Percentiles rank a stretch among this genome's conserved stretches.
phyloP scores from a whole-genome alignment of 176 grass and related monocot genomes.

The Raddia distichophylla region DNA sequence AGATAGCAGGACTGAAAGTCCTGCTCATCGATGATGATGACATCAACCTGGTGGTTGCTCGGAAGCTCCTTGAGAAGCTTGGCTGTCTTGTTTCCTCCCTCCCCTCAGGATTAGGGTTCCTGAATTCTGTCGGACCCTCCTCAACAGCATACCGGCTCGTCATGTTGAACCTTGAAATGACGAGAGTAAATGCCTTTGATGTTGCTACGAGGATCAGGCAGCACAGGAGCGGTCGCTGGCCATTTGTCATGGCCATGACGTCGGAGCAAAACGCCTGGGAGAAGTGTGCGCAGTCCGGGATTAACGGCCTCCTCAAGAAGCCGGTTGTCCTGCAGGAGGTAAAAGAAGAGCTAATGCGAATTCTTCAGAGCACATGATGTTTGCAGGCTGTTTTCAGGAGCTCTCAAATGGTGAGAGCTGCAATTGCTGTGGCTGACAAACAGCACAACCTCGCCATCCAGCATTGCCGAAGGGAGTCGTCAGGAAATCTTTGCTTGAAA shows the following conservation, averaged over 20 bases:
- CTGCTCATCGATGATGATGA: slow-evolving; percentile 74
- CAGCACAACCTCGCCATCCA: neutral
- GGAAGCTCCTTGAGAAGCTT: slow-evolving; percentile 76
- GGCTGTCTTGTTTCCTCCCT: slow-evolving; percentile 59
- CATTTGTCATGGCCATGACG: slow-evolving; percentile 64
- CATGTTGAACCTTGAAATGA: slow-evolving; percentile 67
- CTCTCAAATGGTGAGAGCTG: neutral
- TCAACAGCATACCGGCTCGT: slow-evolving; percentile 51
- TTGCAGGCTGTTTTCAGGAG: neutral
- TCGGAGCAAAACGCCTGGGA: slow-evolving; percentile 62
- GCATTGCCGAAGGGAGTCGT: neutral
- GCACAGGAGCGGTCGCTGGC: slow-evolving; percentile 54
- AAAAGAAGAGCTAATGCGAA: slow-evolving; percentile 50
- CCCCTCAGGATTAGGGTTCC: slow-evolving; percentile 58
- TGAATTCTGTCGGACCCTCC: slow-evolving; percentile 47
- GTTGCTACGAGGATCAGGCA: slow-evolving; percentile 55
- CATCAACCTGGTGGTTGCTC: slow-evolving; percentile 54
- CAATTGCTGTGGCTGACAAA: neutral
- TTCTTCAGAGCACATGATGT: slow-evolving; percentile 52
- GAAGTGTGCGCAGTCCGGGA: slow-evolving; percentile 56
- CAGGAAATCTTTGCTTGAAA: neutral
- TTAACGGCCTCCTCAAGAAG: slow-evolving; percentile 54
- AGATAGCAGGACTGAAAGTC: slow-evolving; percentile 58
- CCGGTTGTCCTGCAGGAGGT: slow-evolving; percentile 47
- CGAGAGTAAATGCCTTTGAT: slow-evolving; percentile 54